Base-by-base conservation (phyloP, 495 filamentous ascomycete genomes). In the Penicillium robsamsonii region DNA sequence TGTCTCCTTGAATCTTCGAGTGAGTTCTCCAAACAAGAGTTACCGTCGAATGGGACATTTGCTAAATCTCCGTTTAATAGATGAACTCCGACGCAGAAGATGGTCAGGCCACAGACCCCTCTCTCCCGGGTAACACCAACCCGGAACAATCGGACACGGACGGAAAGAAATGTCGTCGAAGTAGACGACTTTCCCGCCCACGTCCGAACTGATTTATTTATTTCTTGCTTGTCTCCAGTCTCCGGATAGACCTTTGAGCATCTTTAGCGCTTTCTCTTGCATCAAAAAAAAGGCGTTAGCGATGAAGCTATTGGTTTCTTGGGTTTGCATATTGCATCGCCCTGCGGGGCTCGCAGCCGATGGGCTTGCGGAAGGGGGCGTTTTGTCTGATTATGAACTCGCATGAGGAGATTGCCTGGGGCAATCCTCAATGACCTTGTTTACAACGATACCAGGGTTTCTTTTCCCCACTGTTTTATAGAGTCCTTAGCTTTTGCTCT, bases 1-100 rank as follows among this genome's bases (percentile, higher is more conserved):
- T 7, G 73, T 79, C 41, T 79, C 76, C 2, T 54, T 79, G 18
- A 74, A 76, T 33, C 59, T 77, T n/a, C 70, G 69, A 18, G 73
- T 75, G 5, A 71, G 69, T 51, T 13, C 15, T 12, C 8, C 24
- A 22, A 8, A 24, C 17, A 13, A 18, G 6, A 10, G 5, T 5
- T 10, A 12, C 18, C 25, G 11, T 25, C 8, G 15, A 3, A 27
- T 20, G 33, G 10, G n/a, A 20, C 27, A 6, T 25, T 29, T 24
- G 5, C 31, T 54, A 15, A 54, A 20, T 1, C 10, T 13, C 38
- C 15, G 1, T 45, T 35, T 13, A 17, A 18, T 29, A 63, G 49
- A 59, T 69, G 64, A 59, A 67, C 17, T 38, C 53, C 20, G 58
- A 65, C 50, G 12, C 44, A 31, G 35, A 47, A 58, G 15, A 55